These are phyloP conservation scores for Colletotrichum musicola DNA, from an alignment of 2,329 filamentous ascomycete genomes.

Conservation along the genomic window DNA sequence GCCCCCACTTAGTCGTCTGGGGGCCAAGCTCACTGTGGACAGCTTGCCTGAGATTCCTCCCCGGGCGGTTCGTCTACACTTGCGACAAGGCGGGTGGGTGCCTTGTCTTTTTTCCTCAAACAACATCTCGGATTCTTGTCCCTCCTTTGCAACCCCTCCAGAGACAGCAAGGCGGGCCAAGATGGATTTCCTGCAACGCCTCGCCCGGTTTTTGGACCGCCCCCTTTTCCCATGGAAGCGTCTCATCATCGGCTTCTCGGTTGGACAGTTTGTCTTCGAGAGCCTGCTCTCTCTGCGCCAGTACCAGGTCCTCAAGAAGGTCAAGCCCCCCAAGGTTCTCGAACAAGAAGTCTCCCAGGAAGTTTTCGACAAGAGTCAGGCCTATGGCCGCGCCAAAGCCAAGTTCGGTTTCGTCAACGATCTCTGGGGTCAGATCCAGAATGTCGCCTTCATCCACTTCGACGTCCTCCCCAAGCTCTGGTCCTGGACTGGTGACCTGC, in stretches of 20 bases:
- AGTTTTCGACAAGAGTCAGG: conserved; percentile 95
- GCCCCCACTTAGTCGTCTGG: conserved; percentile 27
- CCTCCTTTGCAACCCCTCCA: conserved; percentile 29
- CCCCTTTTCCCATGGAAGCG: conserved; percentile 98
- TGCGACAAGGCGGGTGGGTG: conserved; percentile 7
- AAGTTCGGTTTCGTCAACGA: conserved; percentile 86
- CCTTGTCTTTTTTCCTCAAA: conserved; percentile 17
- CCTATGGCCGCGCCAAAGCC: conserved; percentile 95
- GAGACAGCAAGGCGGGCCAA: conserved; percentile 15
- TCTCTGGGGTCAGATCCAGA: conserved; percentile 89
- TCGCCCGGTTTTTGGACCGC: conserved; percentile 89
- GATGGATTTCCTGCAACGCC: conserved; percentile 62
- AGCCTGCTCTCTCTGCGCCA: conserved; percentile 90
- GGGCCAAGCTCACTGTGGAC: conserved; percentile 34
- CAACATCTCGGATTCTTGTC: conserved; percentile 32
- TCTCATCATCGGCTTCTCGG: conserved; percentile 92
- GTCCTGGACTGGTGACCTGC: conserved; percentile 80
- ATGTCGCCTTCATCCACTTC: conserved; percentile 88
- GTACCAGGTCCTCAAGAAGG: conserved; percentile 86
- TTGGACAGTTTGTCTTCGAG: conserved; percentile 92
- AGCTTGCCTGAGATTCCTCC: conserved; percentile 31
- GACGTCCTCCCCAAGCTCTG: conserved; percentile 93
- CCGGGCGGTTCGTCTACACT: not conserved
- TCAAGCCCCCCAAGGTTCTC: conserved; percentile 85
- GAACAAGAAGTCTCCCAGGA: conserved; percentile 89